Conservation (phyloP, 352 stramenopile species). For the Phytopythium montanum region DNA sequence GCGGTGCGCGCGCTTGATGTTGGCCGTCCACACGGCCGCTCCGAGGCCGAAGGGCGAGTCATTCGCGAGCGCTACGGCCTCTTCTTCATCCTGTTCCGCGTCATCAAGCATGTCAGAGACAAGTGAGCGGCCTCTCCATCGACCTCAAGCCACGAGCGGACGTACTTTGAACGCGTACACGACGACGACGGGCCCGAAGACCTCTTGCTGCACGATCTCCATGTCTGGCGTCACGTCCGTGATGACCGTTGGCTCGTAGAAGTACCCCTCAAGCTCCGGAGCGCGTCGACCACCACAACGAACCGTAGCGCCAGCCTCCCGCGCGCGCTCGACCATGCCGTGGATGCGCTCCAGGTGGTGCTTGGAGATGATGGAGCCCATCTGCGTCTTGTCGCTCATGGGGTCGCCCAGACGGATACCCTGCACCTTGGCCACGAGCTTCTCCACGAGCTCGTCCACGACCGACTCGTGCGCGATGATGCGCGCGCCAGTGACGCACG, state of each 20-base stretch:
- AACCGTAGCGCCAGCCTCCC: slow-evolving; percentile 73
- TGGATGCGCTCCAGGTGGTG: slow-evolving; percentile 57
- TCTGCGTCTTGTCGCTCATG: slow-evolving; percentile 45
- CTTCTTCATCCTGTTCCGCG: slow-evolving; percentile 50
- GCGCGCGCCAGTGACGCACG: slow-evolving; percentile 72
- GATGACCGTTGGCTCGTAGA: slow-evolving; percentile 92
- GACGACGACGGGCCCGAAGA: slow-evolving; percentile 85
- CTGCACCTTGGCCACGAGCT: slow-evolving; percentile 45
- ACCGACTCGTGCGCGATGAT: slow-evolving; percentile 84
- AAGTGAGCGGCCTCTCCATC: not conserved
- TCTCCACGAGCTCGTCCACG: slow-evolving; percentile 68
- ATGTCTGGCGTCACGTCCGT: slow-evolving; percentile 54
- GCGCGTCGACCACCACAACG: slow-evolving; percentile 64
- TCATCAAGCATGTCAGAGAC: slow-evolving; percentile 16
- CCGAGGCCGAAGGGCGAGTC: slow-evolving; percentile 79
- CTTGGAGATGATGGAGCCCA: slow-evolving; percentile 66
- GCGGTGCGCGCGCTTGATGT: slow-evolving; percentile 75
- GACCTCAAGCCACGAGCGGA: too few relatives aligned
- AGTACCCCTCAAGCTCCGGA: slow-evolving; percentile 67
- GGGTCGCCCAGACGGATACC: slow-evolving; percentile 54
- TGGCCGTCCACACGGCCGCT: slow-evolving; percentile 80
- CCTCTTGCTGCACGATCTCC: slow-evolving; percentile 84
- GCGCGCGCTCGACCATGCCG: slow-evolving; percentile 72
- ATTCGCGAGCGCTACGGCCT: slow-evolving; percentile 78
- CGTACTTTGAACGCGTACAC: slow-evolving; percentile 36